Base-by-base conservation (phyloP, 2,329 filamentous ascomycete species). In the Ophiocordyceps sinensis region DNA sequence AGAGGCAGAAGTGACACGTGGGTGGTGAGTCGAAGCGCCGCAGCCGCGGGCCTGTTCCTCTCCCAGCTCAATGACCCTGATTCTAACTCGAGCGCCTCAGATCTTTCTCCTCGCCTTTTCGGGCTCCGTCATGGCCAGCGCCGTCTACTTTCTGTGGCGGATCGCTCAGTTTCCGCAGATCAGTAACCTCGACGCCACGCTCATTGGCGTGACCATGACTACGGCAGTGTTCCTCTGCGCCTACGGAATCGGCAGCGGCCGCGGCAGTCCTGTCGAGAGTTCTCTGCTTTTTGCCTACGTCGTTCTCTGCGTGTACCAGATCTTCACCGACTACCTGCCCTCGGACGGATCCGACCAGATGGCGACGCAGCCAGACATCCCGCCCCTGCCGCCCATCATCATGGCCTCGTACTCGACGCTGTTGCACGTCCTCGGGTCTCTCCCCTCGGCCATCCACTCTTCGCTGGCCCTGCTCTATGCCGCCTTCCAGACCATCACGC, bases 271-370 rank as follows among this genome's bases (percentile, higher is more conserved):
- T 2, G 84, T 96, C 41, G 89, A 98, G 63, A 94, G 86, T 50
- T 94, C 89, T 19, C 69, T 98, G 11, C 73, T 98, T 44, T 96
- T 98, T 47, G 89, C 91, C 54, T 98, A 98, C 62, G 78, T 95
- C 45, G 91, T 94, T n/a, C 79, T 98, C 47, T 96, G 89, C 67
- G 84, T 96, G 56, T 98, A 96, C 65, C 91, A 98, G 62, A 96
- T 96, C 60, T 96, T 96, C 62, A 98, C 91, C 53, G 91, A 98
- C 63, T 96, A 96, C 63, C 77, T 89, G 50, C 87, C 91, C 3
- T 88, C 84, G 5, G 77, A 73, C n/a, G 67, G 73, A 26, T 66
- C 71, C 28, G 63, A 64, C 44, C 59, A 68, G 39, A 62, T 65
- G 28, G 58, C 64, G 3, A 55, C 74, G 13, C 82, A 93, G 45